Conservation (phyloP, 345 rosid species). For the Salix brachista region DNA sequence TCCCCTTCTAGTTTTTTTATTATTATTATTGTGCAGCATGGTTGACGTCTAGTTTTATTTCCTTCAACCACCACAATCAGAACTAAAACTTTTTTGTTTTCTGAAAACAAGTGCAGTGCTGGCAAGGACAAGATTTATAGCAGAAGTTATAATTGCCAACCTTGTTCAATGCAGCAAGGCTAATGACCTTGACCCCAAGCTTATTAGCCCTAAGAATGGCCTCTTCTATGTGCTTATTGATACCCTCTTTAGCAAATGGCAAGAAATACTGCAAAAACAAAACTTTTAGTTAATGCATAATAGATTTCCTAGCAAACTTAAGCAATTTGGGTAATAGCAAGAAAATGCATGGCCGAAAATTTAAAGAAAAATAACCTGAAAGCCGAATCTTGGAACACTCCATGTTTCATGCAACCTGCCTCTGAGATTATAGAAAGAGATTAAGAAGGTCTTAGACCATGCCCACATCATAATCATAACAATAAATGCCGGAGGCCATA, state of each 20-base stretch:
- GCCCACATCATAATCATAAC: conserved; percentile 67
- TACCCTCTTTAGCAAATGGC: conserved; percentile 84
- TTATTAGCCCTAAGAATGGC: conserved; percentile 80
- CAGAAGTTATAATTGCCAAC: conserved; percentile 18
- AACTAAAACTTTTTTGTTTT: too few relatives aligned
- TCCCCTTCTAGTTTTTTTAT: not conserved
- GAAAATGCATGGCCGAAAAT: not conserved
- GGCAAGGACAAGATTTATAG: not conserved
- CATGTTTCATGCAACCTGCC: conserved; percentile 69
- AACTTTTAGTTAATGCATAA: not conserved
- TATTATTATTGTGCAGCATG: conserved; percentile 9
- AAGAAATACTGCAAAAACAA: conserved; percentile 71
- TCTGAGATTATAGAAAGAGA: conserved; percentile 59
- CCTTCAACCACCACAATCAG: conserved; percentile 26
- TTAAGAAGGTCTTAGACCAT: conserved; percentile 60
- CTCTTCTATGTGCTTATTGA: conserved; percentile 69
- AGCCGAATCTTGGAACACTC: conserved; percentile 84
- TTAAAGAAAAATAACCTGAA: conserved; percentile 48
- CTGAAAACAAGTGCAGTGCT: not conserved
- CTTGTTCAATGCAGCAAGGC: conserved; percentile 96
- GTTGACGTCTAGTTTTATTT: conserved; percentile 11
- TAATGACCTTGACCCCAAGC: conserved; percentile 83
- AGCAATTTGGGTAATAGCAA: not conserved
- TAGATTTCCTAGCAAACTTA: not conserved
- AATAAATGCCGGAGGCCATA: conserved; percentile 43